A percentile compares a stretch with the other conserved stretches of the same genome.
These are phyloP conservation scores for Acanthamoeba lenticulata DNA, from an alignment of 208 protist genomes.

Conservation along the genomic window DNA sequence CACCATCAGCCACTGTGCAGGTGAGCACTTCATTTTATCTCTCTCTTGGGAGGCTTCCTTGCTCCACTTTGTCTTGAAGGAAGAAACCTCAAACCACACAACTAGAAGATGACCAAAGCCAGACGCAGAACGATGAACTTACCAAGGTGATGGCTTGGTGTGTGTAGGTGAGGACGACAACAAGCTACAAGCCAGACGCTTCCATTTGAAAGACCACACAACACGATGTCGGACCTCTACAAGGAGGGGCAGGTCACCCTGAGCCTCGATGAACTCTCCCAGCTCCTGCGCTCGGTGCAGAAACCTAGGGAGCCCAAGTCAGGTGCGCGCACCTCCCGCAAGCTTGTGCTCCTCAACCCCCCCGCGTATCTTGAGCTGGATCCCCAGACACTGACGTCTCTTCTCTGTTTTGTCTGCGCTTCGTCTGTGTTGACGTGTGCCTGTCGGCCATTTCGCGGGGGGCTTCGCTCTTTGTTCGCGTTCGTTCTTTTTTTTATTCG, in stretches of 20 bases:
- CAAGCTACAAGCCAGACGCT: not conserved
- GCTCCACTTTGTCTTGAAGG: too few species aligned
- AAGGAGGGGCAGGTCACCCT: not conserved
- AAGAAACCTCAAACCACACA: too few species aligned
- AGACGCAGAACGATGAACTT: too few species aligned
- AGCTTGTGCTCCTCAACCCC: not conserved
- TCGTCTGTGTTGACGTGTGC: not conserved
- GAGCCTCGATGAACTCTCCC: constrained; percentile 29
- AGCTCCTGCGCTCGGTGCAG: not conserved
- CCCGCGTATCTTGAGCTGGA: too few species aligned
- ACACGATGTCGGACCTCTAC: not conserved
- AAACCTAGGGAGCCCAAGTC: not conserved
- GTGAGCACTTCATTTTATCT: too few species aligned
- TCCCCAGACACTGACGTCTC: not conserved
- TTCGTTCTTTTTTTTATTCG: too few species aligned
- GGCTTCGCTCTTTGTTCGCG: constrained; percentile 3
- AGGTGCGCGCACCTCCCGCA: not conserved
- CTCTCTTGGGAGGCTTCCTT: too few species aligned
- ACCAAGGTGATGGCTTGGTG: too few species aligned
- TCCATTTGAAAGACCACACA: not conserved
- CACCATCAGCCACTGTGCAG: too few species aligned
- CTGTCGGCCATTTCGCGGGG: too few species aligned
- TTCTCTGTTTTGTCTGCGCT: not conserved
- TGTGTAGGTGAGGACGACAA: too few species aligned
- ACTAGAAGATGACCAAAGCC: too few species aligned